A percentile compares a stretch with the other conserved stretches of the same genome.
These are phyloP conservation scores for Diplodia mutila DNA, from an alignment of 2,329 filamentous ascomycete genomes.

Conservation along the genomic window DNA sequence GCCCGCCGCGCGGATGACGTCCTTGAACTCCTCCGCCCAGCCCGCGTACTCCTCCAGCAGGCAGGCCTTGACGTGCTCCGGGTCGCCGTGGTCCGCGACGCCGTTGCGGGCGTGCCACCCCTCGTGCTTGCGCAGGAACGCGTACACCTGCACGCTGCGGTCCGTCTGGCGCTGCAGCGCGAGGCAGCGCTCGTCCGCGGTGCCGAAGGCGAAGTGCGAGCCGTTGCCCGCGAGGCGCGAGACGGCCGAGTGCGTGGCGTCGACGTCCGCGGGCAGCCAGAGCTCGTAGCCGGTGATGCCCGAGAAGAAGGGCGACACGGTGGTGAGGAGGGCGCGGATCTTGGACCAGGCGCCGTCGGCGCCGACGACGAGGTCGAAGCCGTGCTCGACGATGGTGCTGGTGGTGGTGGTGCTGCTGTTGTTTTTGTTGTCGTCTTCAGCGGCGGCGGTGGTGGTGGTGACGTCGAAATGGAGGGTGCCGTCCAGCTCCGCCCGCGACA, in stretches of 20 bases:
- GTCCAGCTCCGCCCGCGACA: background rate
- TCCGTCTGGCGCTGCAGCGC: constrained; percentile 54
- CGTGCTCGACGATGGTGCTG: constrained; percentile 31
- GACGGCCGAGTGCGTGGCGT: constrained; percentile 49
- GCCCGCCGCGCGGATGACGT: constrained; percentile 29
- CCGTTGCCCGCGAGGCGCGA: constrained; percentile 49
- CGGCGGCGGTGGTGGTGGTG: background rate
- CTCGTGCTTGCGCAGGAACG: constrained; percentile 44
- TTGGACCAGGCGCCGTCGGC: constrained; percentile 55
- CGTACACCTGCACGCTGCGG: constrained; percentile 50
- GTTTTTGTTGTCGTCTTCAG: background rate
- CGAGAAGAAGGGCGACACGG: constrained; percentile 50
- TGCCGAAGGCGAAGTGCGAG: constrained; percentile 10
- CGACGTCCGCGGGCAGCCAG: constrained; percentile 46
- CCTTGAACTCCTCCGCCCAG: constrained; percentile 16
- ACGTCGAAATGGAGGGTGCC: constrained; percentile 12
- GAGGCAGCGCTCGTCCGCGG: constrained; percentile 44
- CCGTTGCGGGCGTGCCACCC: constrained; percentile 48
- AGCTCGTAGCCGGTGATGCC: constrained; percentile 53
- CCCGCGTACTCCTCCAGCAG: constrained; percentile 43
- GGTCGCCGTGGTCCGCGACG: constrained; percentile 47
- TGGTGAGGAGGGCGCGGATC: constrained; percentile 35
- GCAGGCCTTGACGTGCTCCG: constrained; percentile 40
- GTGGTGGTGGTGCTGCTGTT: background rate
- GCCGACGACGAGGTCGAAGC: constrained; percentile 53